Evolutionary conservation across 192 early-diverging fungal species (phyloP), one percentile per base, ranked within the genome.

Genomic region (Rhizophlyctis rosea): DNA sequence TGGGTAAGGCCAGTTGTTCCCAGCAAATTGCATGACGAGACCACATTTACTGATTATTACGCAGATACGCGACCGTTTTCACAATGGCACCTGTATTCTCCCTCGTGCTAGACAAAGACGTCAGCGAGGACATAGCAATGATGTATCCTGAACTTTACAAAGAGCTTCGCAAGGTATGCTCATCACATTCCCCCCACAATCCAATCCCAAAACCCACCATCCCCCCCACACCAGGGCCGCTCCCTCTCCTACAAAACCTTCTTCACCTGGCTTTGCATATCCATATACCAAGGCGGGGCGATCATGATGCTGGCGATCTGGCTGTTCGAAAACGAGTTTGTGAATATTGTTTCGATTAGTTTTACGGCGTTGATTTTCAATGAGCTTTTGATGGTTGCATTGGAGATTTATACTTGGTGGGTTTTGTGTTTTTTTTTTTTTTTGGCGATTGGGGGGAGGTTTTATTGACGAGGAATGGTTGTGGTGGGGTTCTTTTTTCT

Each of bases 81-180:
- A 98, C 95, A 14, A 98, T 94, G 87, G 91, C 91, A 9, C 95
- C 95, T 0, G 93, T 98, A 50, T 98, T 98, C 53, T 98, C 95
- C 27, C 67, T 98, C 32, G 93, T 98, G 3, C 76, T 94, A 18
- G 95, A 98, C 66, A 83, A 84, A 61, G 95, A 98, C 72, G 86
- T 96, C 7, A 82, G 78, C 28, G 91, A 92, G 61, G 89, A 91
- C 16, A 93, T 91, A 67, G 95, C 95, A 3, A 67, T 98, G 69
- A 54, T 91, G 54, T 98, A 93, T 62, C 93, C 93, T 0, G 93
- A 98, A 68, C 81, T 98, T 9, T 98, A 98, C 70, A 91, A 91
- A 18, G 95, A 98, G 49, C 70, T 98, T 60, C 90, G 87, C 33
- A 98, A 98, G 68, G 83, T 83, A 62, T 27, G 21, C 27, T 9